Evolutionary conservation across 257 asterid species (phyloP).

Genomic region (Solanum clarkiae): DNA sequence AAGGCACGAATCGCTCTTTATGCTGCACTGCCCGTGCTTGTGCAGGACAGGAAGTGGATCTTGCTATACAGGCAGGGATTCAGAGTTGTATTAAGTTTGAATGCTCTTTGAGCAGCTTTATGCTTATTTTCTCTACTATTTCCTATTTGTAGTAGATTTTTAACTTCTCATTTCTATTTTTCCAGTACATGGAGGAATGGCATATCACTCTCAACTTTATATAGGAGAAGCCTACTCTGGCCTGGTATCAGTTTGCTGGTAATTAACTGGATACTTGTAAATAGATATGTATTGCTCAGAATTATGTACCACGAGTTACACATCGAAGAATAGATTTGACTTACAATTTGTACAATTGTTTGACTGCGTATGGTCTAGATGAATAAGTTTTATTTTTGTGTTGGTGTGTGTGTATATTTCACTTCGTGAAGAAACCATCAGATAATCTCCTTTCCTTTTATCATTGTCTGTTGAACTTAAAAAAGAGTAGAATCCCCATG

Average conservation of each 20-base stretch:
- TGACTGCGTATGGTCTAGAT: not conserved
- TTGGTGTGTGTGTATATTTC: not conserved
- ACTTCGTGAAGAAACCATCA: not conserved
- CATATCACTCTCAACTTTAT: constrained; percentile 78
- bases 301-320: not conserved
- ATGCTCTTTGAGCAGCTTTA: not conserved
- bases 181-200: constrained; percentile 96
- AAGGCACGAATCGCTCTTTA: constrained; percentile 50
- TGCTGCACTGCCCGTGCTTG: constrained; percentile 62
- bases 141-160: not conserved
- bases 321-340: not conserved
- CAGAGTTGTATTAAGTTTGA: not conserved
- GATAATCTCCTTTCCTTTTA: not conserved
- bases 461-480: not conserved
- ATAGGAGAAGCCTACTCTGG: constrained; percentile 88
- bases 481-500: not conserved
- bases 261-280: not conserved
- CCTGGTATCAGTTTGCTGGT: constrained; percentile 93
- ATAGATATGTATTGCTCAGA: not conserved
- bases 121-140: not conserved
- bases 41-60: constrained; percentile 82
- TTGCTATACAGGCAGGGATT: constrained; percentile 59
- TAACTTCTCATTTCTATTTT: not conserved
- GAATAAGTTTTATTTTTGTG: not conserved
- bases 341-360: not conserved